These are phyloP conservation scores for Monosporascus sp. DNA, from an alignment of 2,329 filamentous ascomycete genomes.

Conservation along the genomic window DNA sequence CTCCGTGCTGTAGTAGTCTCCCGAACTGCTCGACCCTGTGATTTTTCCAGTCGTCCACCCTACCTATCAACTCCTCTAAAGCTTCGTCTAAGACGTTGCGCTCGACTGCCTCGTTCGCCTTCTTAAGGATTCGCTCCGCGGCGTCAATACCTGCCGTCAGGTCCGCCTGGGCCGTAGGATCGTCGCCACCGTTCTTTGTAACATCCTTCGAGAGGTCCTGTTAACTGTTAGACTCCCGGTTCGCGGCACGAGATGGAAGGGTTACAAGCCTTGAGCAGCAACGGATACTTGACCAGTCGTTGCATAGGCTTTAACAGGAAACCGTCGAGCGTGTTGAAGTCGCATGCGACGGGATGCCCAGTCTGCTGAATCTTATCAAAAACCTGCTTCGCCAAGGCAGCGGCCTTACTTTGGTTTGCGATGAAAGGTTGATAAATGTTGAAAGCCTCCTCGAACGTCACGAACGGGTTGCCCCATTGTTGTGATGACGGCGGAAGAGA, in stretches of 20 bases:
- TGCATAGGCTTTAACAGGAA: constrained; percentile 97
- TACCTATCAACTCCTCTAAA: constrained; percentile 69
- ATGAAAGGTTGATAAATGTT: constrained; percentile 96
- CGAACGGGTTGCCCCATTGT: constrained; percentile 92
- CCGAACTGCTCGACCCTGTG: constrained; percentile 90
- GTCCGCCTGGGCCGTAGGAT: constrained; percentile 55
- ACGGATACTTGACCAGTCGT: constrained; percentile 86
- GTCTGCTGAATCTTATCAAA: constrained; percentile 81
- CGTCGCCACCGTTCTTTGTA: constrained; percentile 61
- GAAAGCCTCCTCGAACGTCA: constrained; percentile 79
- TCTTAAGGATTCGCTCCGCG: constrained; percentile 73
- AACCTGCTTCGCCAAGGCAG: constrained; percentile 73
- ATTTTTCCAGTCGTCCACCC: constrained; percentile 97
- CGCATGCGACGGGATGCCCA: constrained; percentile 73
- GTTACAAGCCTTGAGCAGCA: constrained; percentile 69
- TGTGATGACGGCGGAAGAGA: constrained; percentile 70
- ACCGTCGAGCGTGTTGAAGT: constrained; percentile 81
- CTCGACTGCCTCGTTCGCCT: constrained; percentile 87
- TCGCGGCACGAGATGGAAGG: neutral
- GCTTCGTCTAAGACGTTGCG: constrained; percentile 80
- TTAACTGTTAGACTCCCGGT: constrained; percentile 18
- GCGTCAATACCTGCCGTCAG: constrained; percentile 72
- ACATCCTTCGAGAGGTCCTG: constrained; percentile 69
- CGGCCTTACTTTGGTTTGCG: constrained; percentile 89
- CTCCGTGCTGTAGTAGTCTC: constrained; percentile 78